phyloP scores from a whole-genome alignment of 1,284 basidiomycete species.

The Ganoderma sinense region DNA sequence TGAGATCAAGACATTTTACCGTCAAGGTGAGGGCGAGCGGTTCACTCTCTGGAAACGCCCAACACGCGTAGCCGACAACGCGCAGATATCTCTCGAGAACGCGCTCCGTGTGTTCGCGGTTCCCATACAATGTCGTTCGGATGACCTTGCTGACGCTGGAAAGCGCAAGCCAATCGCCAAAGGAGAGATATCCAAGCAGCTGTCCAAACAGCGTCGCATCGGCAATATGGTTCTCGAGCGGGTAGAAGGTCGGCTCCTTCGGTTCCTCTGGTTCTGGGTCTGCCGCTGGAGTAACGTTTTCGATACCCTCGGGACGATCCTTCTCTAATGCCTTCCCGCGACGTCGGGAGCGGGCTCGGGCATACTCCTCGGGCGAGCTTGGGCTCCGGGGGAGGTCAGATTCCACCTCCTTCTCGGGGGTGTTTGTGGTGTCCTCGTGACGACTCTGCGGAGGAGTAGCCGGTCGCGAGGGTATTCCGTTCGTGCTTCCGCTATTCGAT shows the following conservation, averaged over 20 bases:
- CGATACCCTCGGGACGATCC: constrained; percentile 41
- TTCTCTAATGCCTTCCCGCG: constrained; percentile 52
- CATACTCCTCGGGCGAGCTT: constrained; percentile 47
- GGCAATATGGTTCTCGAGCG: constrained; percentile 59
- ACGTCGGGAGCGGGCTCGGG: constrained; percentile 46
- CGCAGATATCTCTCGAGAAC: constrained; percentile 72
- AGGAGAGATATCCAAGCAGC: constrained; percentile 65
- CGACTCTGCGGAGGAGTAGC: constrained; percentile 11
- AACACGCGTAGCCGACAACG: constrained; percentile 74
- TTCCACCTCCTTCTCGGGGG: constrained; percentile 2
- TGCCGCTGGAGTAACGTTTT: constrained; percentile 18
- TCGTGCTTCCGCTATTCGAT: neutral
- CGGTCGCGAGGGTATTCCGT: constrained; percentile 11
- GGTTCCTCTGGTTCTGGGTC: constrained; percentile 23
- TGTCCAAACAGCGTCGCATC: constrained; percentile 55
- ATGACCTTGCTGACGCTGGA: constrained; percentile 62
- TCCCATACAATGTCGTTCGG: constrained; percentile 54
- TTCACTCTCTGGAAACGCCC: constrained; percentile 65
- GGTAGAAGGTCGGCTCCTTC: constrained; percentile 52
- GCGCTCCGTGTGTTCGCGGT: constrained; percentile 60
- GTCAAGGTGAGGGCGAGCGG: constrained; percentile 66
- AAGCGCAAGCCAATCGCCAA: constrained; percentile 72
- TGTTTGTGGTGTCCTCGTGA: constrained; percentile 2
- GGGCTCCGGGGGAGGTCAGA: constrained; percentile 35
- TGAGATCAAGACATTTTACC: constrained; percentile 47